A percentile compares a stretch with the other conserved stretches of the same genome.
Evolutionary conservation across 2,329 filamentous ascomycete genomes (phyloP).

Genomic region (Madurella mycetomatis): DNA sequence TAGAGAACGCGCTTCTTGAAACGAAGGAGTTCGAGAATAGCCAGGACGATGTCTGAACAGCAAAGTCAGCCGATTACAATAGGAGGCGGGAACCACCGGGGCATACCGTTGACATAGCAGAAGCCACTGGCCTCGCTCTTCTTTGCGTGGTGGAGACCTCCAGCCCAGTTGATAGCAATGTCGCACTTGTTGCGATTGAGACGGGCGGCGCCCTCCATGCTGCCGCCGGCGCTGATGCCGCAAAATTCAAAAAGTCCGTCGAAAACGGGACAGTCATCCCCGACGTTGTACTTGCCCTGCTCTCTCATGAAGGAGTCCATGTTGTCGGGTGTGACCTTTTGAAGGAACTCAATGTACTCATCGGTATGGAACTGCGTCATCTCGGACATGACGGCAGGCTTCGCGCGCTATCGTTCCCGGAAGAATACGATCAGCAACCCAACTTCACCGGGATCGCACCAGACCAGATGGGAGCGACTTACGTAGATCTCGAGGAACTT

Average conservation of each 20-base stretch:
- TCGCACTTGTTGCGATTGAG: constrained; percentile 89
- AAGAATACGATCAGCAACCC: not conserved
- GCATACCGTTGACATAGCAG: constrained; percentile 92
- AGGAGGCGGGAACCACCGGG: not conserved
- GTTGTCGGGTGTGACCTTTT: constrained; percentile 95
- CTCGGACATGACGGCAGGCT: constrained; percentile 82
- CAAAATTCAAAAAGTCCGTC: constrained; percentile 98
- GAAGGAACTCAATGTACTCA: constrained; percentile 93
- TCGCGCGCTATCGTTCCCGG: constrained; percentile 60
- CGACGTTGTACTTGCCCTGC: constrained; percentile 89
- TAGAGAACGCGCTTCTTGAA: constrained; percentile 95
- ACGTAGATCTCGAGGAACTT: constrained; percentile 96
- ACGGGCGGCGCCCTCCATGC: constrained; percentile 87
- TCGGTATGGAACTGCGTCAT: constrained; percentile 92
- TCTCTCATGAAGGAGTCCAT: constrained; percentile 93
- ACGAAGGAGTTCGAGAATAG: constrained; percentile 85
- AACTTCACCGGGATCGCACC: not conserved
- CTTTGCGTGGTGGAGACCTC: constrained; percentile 94
- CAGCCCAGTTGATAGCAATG: constrained; percentile 98
- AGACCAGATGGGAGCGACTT: constrained; percentile 43
- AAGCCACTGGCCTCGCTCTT: constrained; percentile 95
- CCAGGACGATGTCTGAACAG: constrained; percentile 80
- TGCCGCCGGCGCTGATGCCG: constrained; percentile 88
- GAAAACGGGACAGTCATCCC: constrained; percentile 96
- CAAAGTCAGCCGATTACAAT: not conserved